Conservation (phyloP, 306 rosid genomes). For the Rubus idaeus region DNA sequence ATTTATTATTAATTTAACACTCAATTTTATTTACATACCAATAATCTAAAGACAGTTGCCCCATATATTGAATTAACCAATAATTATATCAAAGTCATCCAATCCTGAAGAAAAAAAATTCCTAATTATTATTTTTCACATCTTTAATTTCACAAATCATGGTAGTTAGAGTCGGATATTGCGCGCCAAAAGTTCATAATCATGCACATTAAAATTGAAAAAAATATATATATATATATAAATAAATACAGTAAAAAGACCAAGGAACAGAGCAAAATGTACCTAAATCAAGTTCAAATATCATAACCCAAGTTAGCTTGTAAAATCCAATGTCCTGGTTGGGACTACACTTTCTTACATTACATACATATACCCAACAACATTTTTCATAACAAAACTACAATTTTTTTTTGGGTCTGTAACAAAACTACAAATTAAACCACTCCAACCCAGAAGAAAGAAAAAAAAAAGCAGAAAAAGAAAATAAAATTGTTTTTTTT, state of each 20-base stretch:
- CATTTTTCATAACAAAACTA: conserved; percentile 7
- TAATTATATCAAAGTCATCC: background rate
- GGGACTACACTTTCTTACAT: background rate
- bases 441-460: background rate
- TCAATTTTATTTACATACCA: too few relatives aligned
- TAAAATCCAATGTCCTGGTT: background rate
- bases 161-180: background rate
- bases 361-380: conserved; percentile 6
- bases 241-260: too few relatives aligned
- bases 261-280: background rate
- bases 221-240: too few relatives aligned
- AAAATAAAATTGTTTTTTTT: background rate
- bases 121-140: background rate
- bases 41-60: background rate
- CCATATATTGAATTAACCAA: background rate
- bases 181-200: background rate
- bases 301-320: conserved; percentile 1
- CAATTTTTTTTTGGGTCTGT: too few relatives aligned
- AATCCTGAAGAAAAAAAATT: background rate
- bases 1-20: background rate
- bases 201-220: background rate
- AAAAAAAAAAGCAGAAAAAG: background rate
- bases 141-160: background rate
- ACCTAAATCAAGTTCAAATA: background rate
- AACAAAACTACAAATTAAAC: conserved; percentile 11